A percentile compares a stretch with the other conserved stretches of the same genome.
These are phyloP conservation scores for Zygosaccharomyces gambellarensis DNA, from an alignment of 805 yeast genomes.

Conservation along the genomic window DNA sequence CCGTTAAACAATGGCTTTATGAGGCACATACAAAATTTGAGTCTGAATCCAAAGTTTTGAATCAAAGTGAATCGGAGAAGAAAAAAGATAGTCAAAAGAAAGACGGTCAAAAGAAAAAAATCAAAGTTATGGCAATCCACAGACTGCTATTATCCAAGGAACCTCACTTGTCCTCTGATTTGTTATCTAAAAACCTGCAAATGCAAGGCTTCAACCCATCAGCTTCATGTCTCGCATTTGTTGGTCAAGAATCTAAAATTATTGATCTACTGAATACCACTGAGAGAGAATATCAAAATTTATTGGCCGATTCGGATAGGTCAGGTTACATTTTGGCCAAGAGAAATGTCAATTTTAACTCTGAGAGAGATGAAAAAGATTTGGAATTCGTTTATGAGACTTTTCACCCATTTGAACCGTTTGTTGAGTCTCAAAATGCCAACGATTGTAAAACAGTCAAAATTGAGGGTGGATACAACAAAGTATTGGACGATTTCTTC, in stretches of 20 bases:
- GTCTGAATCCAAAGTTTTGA: slow-evolving; percentile 7
- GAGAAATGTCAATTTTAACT: slow-evolving; percentile 47
- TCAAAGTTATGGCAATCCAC: slow-evolving; percentile 56
- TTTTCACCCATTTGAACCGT: slow-evolving; percentile 64
- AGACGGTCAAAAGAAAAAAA: slow-evolving; percentile 31
- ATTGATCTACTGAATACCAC: slow-evolving; percentile 45
- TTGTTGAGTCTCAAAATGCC: slow-evolving; percentile 35
- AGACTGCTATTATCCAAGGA: slow-evolving; percentile 63
- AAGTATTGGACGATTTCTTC: slow-evolving; percentile 76
- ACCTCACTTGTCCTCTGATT: slow-evolving; percentile 73
- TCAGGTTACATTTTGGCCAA: slow-evolving; percentile 63
- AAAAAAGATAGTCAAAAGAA: not conserved
- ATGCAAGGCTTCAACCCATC: slow-evolving; percentile 46
- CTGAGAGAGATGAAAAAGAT: slow-evolving; percentile 39
- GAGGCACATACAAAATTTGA: slow-evolving; percentile 17
- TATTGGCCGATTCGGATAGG: slow-evolving; percentile 37
- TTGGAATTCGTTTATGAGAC: slow-evolving; percentile 54
- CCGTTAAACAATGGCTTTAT: slow-evolving; percentile 30
- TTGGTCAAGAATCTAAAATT: slow-evolving; percentile 32
- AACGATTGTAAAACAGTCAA: slow-evolving; percentile 37
- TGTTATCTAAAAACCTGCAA: slow-evolving; percentile 56
- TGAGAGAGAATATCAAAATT: slow-evolving; percentile 38
- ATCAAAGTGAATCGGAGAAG: not conserved
- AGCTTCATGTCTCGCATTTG: slow-evolving; percentile 31
- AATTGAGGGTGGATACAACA: slow-evolving; percentile 60